These are phyloP conservation scores for Sarocladiaceae sp. DNA, from an alignment of 2,329 filamentous ascomycete genomes.

Conservation along the genomic window DNA sequence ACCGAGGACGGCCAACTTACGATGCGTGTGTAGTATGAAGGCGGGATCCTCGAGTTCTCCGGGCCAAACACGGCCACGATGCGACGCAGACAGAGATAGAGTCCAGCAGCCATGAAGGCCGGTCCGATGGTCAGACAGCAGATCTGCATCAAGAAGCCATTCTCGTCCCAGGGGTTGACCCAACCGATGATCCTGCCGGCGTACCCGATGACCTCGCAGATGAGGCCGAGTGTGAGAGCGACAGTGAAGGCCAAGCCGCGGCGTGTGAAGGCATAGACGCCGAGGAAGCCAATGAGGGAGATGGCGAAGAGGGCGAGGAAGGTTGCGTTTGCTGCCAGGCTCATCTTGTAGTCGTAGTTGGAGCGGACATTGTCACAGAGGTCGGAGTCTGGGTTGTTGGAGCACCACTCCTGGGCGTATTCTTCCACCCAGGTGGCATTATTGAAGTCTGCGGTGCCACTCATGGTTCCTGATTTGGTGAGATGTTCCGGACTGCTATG, in stretches of 20 bases:
- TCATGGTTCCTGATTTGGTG: not conserved
- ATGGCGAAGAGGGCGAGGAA: conserved; percentile 44
- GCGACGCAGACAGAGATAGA: conserved; percentile 54
- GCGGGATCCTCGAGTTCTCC: conserved; percentile 41
- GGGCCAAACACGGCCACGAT: conserved; percentile 42
- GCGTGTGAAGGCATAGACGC: conserved; percentile 35
- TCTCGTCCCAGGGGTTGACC: conserved; percentile 43
- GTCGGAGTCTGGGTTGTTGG: conserved; percentile 18
- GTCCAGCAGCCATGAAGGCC: conserved; percentile 56
- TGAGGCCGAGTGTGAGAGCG: conserved; percentile 47
- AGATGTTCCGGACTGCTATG: too few relatives aligned
- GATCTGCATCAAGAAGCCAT: conserved; percentile 49
- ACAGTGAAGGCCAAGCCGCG: conserved; percentile 43
- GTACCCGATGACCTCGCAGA: conserved; percentile 55
- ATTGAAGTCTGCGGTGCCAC: conserved; percentile 12
- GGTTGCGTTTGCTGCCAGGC: conserved; percentile 42
- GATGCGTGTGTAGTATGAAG: conserved; percentile 42
- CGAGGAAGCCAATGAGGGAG: conserved; percentile 34
- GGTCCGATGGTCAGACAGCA: conserved; percentile 58
- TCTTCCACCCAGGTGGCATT: conserved; percentile 17
- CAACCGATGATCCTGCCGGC: conserved; percentile 49
- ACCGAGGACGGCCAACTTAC: conserved; percentile 23
- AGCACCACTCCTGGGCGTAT: conserved; percentile 17
- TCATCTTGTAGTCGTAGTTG: conserved; percentile 46
- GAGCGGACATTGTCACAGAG: conserved; percentile 25